Evolutionary conservation across 768 basidiomycete genomes (phyloP).

Genomic region (Lactarius evosmus): DNA sequence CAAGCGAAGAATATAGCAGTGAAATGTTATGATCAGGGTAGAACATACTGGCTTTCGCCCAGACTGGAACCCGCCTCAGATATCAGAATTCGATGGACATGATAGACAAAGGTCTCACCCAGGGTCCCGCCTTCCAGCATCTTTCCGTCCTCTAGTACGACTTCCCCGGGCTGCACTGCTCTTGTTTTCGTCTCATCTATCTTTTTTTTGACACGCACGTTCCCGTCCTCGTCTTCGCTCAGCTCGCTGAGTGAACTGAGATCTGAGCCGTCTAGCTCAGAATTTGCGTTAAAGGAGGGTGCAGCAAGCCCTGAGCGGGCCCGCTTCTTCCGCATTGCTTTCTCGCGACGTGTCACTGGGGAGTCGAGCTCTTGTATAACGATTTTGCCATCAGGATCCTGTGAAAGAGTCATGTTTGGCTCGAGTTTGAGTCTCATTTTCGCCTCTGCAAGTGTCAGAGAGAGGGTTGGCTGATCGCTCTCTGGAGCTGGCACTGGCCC

Average conservation of each 20-base stretch:
- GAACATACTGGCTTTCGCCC: conserved; percentile 72
- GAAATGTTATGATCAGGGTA: conserved; percentile 9
- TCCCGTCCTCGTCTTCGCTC: conserved; percentile 23
- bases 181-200: conserved; percentile 18
- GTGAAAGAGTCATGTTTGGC: conserved; percentile 30
- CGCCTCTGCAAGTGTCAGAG: conserved; percentile 17
- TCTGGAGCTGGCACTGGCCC: background rate
- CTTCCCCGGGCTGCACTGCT: conserved; percentile 33
- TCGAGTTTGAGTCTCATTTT: conserved; percentile 15
- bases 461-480: background rate
- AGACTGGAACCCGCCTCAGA: conserved; percentile 47
- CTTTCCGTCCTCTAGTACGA: conserved; percentile 38
- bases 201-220: conserved; percentile 2
- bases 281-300: conserved; percentile 13
- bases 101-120: conserved; percentile 44
- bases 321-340: conserved; percentile 44
- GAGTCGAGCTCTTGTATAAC: conserved; percentile 74
- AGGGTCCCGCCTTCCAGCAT: conserved; percentile 56
- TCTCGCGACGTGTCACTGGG: conserved; percentile 61
- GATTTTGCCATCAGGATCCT: conserved; percentile 45
- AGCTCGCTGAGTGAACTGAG: conserved; percentile 26
- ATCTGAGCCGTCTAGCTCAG: conserved; percentile 20
- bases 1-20: conserved; percentile 1
- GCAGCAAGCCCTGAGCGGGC: conserved; percentile 25
- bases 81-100: conserved; percentile 3